Evolutionary conservation across 2,329 filamentous ascomycete species (phyloP).

Genomic region (Aspergillus fumigatus): DNA sequence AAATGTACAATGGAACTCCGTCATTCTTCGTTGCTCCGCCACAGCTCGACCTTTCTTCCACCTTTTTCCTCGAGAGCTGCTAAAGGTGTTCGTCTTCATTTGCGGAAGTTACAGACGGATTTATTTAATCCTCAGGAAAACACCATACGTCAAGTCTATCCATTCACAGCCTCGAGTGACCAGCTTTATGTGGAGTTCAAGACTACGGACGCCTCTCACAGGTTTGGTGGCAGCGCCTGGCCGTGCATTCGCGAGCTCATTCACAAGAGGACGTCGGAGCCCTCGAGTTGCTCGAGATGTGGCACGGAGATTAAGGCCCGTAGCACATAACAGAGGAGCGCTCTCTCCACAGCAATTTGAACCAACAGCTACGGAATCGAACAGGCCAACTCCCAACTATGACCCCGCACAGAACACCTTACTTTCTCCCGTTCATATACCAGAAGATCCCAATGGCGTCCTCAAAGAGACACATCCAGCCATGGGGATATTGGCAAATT

Average conservation of each 20-base stretch:
- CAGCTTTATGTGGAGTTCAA: constrained; percentile 26
- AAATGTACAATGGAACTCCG: constrained; percentile 1
- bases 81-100: background rate
- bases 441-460: constrained; percentile 56
- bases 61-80: background rate
- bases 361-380: constrained; percentile 8
- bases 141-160: background rate
- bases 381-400: constrained; percentile 42
- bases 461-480: constrained; percentile 57
- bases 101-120: background rate
- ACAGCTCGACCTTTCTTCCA: background rate
- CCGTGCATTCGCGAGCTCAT: constrained; percentile 25
- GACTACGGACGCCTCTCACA: constrained; percentile 18
- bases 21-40: constrained; percentile 7
- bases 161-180: background rate
- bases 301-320: constrained; percentile 22
- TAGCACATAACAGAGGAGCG: constrained; percentile 5
- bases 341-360: constrained; percentile 7
- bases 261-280: constrained; percentile 19
- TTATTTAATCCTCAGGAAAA: background rate
- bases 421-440: constrained; percentile 57
- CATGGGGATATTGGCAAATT: constrained; percentile 55
- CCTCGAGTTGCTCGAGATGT: constrained; percentile 29
- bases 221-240: constrained; percentile 17
- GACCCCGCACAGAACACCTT: constrained; percentile 45